These are phyloP conservation scores for Candida coleopterorum DNA, from an alignment of 805 yeast genomes.

Conservation along the genomic window DNA sequence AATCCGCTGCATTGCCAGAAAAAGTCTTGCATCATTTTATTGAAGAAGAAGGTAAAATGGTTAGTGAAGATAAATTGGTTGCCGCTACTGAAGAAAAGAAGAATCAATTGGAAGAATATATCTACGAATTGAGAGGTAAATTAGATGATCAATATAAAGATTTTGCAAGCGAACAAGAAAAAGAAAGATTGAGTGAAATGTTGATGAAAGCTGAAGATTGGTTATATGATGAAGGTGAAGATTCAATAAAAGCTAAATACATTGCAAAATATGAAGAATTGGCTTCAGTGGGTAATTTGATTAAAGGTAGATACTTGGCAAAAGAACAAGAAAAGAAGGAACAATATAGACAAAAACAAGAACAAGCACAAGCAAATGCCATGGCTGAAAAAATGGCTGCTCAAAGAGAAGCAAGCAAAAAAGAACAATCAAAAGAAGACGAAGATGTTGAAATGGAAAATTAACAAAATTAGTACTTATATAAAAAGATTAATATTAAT, in stretches of 20 bases:
- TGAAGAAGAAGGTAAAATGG: constrained; percentile 82
- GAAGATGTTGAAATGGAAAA: constrained; percentile 31
- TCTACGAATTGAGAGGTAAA: constrained; percentile 95
- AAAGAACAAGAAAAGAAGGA: constrained; percentile 95
- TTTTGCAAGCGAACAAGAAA: constrained; percentile 90
- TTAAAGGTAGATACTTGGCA: constrained; percentile 90
- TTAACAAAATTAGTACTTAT: too few relatives aligned
- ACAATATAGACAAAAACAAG: constrained; percentile 79
- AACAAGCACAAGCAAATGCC: constrained; percentile 77
- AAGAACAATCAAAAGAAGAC: constrained; percentile 21
- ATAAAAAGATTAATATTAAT: too few relatives aligned
- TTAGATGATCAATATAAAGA: constrained; percentile 85
- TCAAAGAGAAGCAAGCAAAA: constrained; percentile 52
- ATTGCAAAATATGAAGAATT: constrained; percentile 97
- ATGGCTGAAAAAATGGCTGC: constrained; percentile 83
- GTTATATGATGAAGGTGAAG: constrained; percentile 97
- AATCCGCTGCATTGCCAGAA: constrained; percentile 59
- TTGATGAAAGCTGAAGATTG: constrained; percentile 91
- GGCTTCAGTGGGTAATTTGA: constrained; percentile 89
- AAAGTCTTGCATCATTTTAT: constrained; percentile 53
- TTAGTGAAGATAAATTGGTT: constrained; percentile 89
- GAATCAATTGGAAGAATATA: constrained; percentile 97
- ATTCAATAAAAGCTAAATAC: constrained; percentile 92
- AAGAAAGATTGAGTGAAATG: constrained; percentile 66
- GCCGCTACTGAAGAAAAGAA: constrained; percentile 98